Evolutionary conservation across 805 yeast species (phyloP).

Genomic region (Lipomyces japonicus): DNA sequence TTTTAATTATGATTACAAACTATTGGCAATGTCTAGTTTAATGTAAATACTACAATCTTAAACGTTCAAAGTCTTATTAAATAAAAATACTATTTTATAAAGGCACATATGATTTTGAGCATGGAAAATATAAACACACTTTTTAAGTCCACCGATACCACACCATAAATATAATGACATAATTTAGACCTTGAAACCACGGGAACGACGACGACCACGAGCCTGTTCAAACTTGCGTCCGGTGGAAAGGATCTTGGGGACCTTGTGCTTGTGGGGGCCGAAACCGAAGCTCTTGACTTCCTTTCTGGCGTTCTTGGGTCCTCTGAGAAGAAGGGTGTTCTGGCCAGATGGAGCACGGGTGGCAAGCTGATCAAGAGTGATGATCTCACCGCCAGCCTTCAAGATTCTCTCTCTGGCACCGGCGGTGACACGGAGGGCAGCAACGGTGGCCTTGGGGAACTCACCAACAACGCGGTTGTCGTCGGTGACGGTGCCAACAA

Average conservation of each 20-base stretch:
- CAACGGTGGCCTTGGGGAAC: slow-evolving; percentile 95
- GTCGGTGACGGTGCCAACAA: slow-evolving; percentile 99
- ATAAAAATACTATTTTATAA: not conserved
- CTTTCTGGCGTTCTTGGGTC: slow-evolving; percentile 98
- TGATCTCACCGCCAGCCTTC: slow-evolving; percentile 99
- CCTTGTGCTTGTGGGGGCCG: slow-evolving; percentile 99
- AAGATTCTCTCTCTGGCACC: slow-evolving; percentile 96
- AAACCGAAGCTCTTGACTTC: slow-evolving; percentile 99
- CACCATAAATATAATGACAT: slow-evolving; percentile 1
- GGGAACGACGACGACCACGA: slow-evolving; percentile 99
- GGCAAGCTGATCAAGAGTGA: slow-evolving; percentile 99
- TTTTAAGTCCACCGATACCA: too few relatives aligned
- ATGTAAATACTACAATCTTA: too few relatives aligned
- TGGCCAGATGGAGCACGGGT: slow-evolving; percentile 99
- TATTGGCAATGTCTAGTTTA: too few relatives aligned
- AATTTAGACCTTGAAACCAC: slow-evolving; percentile 99
- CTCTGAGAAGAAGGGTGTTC: slow-evolving; percentile 97
- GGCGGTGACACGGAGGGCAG: slow-evolving; percentile 99
- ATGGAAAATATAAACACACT: too few relatives aligned
- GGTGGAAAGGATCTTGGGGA: slow-evolving; percentile 94
- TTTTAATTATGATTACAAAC: too few relatives aligned
- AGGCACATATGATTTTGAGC: too few relatives aligned
- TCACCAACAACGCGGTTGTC: slow-evolving; percentile 82
- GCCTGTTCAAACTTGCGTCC: slow-evolving; percentile 99
- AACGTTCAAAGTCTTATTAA: too few relatives aligned